These are phyloP conservation scores for Ananas comosus DNA, from an alignment of 176 grass and related monocot genomes.

Conservation along the genomic window DNA sequence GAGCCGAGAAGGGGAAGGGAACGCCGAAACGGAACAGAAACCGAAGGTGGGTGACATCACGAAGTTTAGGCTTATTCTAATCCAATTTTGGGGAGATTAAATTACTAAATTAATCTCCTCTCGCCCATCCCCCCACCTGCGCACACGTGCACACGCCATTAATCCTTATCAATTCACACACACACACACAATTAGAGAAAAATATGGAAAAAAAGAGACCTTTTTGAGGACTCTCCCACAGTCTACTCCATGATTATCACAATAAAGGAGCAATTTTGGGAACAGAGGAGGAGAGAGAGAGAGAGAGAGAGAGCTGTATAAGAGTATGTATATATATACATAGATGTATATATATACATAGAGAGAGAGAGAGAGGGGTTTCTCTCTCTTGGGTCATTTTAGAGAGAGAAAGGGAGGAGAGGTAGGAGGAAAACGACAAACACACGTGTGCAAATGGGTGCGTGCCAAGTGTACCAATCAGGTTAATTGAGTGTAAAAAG, in stretches of 20 bases:
- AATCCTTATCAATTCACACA: no score
- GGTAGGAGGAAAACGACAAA: background rate
- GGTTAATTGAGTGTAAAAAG: background rate
- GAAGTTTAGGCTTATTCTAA: background rate
- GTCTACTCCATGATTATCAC: no score
- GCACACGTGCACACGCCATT: constrained; percentile 6
- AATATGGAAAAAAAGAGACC: no score
- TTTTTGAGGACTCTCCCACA: no score
- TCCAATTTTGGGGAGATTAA: background rate
- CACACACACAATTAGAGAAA: no score
- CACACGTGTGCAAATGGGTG: background rate
- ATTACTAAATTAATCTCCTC: background rate
- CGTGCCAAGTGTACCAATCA: background rate
- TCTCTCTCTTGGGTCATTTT: background rate
- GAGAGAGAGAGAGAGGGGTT: background rate
- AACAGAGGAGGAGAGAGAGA: no score
- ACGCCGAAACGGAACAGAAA: background rate
- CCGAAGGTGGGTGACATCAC: constrained; percentile 6
- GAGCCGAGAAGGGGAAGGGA: background rate
- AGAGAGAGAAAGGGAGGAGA: background rate
- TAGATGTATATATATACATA: no score
- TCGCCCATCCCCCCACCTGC: constrained; percentile 3
- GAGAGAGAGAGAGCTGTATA: background rate
- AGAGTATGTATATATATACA: no score
- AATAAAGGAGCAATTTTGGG: background rate